Percentiles rank a stretch among this genome's conserved stretches.
These are phyloP conservation scores for Parasitella parasitica DNA, from an alignment of 371 early-diverging fungal genomes.

Conservation along the genomic window DNA sequence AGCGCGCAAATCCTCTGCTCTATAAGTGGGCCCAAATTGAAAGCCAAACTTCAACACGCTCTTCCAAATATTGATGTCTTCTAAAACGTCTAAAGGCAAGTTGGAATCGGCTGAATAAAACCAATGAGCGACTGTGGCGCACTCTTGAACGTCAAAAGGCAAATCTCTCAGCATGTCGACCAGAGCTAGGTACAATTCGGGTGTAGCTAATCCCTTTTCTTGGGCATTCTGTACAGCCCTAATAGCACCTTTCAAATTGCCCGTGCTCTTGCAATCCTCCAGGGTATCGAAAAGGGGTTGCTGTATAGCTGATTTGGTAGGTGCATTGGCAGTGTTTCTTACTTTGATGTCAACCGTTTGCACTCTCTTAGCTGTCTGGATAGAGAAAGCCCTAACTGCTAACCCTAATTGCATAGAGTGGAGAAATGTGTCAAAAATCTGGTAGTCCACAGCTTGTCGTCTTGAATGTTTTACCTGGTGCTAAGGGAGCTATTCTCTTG, in stretches of 20 bases:
- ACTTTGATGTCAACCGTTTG: neutral
- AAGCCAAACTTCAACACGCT: conserved; percentile 31
- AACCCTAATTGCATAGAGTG: neutral
- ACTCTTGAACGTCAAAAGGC: conserved; percentile 20
- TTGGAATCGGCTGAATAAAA: conserved; percentile 20
- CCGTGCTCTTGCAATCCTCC: conserved; percentile 10
- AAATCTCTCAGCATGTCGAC: conserved; percentile 7
- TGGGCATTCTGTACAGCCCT: conserved; percentile 6
- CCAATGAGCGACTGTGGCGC: conserved; percentile 27
- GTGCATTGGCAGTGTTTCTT: neutral
- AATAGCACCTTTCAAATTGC: conserved; percentile 17
- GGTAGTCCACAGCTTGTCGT: too few species aligned
- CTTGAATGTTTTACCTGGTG: conserved; percentile 4
- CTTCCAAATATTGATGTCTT: conserved; percentile 35
- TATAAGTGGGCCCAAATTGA: conserved; percentile 15
- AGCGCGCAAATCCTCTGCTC: conserved; percentile 25
- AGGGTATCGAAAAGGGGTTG: conserved; percentile 2
- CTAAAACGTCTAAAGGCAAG: conserved; percentile 8
- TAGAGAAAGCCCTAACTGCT: neutral
- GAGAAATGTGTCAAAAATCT: neutral
- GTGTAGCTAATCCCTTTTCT: conserved; percentile 8
- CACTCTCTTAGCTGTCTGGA: neutral
- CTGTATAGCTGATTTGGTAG: neutral
- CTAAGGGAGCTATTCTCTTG: neutral
- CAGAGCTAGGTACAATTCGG: conserved; percentile 11